A percentile compares a stretch with the other conserved stretches of the same genome.
These are phyloP conservation scores for Agrocybe praecox DNA, from an alignment of 768 basidiomycete species.

Conservation along the genomic window DNA sequence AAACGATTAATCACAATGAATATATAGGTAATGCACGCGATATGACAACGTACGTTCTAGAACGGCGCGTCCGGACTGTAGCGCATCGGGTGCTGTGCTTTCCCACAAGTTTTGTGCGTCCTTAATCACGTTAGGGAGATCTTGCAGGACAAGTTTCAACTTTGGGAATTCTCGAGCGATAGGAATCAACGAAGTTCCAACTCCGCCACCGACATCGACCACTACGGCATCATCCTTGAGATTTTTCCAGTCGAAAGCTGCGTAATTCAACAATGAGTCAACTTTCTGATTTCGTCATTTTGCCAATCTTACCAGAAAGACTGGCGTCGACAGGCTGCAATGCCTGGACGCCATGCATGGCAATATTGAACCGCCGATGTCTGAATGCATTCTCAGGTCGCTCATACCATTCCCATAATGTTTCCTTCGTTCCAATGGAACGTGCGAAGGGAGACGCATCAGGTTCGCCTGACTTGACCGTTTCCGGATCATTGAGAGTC, in stretches of 20 bases:
- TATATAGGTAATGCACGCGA: no score
- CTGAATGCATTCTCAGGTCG: constrained; percentile 23
- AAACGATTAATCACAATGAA: background rate
- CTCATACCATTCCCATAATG: constrained; percentile 22
- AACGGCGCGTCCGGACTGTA: constrained; percentile 26
- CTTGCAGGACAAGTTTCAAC: constrained; percentile 63
- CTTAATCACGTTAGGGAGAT: constrained; percentile 52
- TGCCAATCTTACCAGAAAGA: constrained; percentile 21
- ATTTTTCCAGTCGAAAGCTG: constrained; percentile 62
- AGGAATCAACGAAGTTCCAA: constrained; percentile 46
- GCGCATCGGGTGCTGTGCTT: constrained; percentile 21
- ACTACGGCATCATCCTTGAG: constrained; percentile 53
- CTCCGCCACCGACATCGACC: constrained; percentile 73
- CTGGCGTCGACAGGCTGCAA: constrained; percentile 19
- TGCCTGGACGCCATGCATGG: constrained; percentile 22
- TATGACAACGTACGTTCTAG: constrained; percentile 24
- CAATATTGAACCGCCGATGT: constrained; percentile 28
- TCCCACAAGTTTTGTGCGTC: constrained; percentile 16
- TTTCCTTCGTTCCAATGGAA: constrained; percentile 16
- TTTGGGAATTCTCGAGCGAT: constrained; percentile 35
- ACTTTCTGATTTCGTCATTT: no score
- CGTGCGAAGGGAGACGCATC: constrained; percentile 18
- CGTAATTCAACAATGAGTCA: background rate
- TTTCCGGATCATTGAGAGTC: constrained; percentile 22
- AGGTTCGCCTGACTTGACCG: constrained; percentile 18